Evolutionary conservation across 805 yeast species (phyloP), one percentile per base, ranked within the genome.

Genomic region (Millerozyma acaciae): DNA sequence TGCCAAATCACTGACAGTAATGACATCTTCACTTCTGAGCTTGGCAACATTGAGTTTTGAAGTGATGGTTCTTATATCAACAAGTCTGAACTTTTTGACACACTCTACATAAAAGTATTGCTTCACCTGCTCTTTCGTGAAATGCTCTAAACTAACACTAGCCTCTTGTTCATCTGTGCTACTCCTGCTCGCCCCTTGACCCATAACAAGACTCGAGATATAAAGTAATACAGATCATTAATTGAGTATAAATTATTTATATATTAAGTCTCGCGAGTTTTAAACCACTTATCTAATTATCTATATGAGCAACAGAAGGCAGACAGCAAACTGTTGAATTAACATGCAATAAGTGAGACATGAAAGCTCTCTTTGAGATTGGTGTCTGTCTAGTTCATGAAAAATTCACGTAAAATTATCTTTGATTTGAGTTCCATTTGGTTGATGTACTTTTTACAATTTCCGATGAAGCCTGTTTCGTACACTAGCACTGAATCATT

Each of bases 341-440:
- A n/a, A n/a, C n/a, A n/a, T n/a, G n/a, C n/a, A n/a, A n/a, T n/a
- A n/a, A n/a, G n/a, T n/a, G n/a, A n/a, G n/a, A n/a, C n/a, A n/a
- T n/a, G n/a, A n/a, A n/a, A n/a, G n/a, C n/a, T n/a, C n/a, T n/a
- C n/a, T n/a, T n/a, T n/a, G n/a, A n/a, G n/a, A n/a, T n/a, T n/a
- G n/a, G n/a, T n/a, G n/a, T n/a, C n/a, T n/a, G n/a, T n/a, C n/a
- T n/a, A n/a, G n/a, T n/a, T n/a, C n/a, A 28, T 41, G 25, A 62
- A 55, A 15, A 44, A 42, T 16, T 51, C 52, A 12, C 45, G 37
- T 26, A 64, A 47, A 10, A 43, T 30, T 10, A 53, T 57, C 38
- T 55, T 57, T n/a, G 68, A 48, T 33, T 48, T 49, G 32, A 51
- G 44, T 37, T 65, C 71, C 21, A 56, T 41, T 18, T 54, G 57